Conservation (phyloP, 2,329 filamentous ascomycete genomes). For the Dothiorella sarmentorum region DNA sequence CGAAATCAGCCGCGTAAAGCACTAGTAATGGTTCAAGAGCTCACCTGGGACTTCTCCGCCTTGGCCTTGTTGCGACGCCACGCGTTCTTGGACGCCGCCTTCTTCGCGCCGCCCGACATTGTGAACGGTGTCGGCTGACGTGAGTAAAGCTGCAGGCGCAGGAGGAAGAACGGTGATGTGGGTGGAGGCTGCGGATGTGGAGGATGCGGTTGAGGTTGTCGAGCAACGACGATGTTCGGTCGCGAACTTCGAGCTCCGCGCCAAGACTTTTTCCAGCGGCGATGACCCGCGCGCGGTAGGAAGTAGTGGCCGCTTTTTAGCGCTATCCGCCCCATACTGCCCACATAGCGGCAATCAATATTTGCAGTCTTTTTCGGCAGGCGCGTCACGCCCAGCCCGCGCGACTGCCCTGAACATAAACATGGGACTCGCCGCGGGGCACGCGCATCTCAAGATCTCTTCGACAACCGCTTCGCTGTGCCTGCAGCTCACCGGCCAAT, state of each 20-base stretch:
- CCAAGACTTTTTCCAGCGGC: conserved; percentile 14
- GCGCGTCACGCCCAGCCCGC: background rate
- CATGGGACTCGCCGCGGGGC: background rate
- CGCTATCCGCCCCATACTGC: no score
- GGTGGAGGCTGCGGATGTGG: background rate
- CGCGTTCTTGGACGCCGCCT: conserved; percentile 70
- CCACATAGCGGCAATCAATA: background rate
- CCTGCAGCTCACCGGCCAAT: background rate
- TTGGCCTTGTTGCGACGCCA: conserved; percentile 92
- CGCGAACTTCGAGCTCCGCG: conserved; percentile 15
- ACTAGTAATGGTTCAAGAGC: conserved; percentile 17
- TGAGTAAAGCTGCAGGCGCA: background rate
- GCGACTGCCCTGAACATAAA: background rate
- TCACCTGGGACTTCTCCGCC: conserved; percentile 71
- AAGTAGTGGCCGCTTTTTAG: background rate
- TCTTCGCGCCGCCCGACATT: conserved; percentile 11
- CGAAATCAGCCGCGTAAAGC: background rate
- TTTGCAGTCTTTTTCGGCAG: background rate
- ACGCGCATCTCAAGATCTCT: background rate
- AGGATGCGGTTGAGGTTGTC: background rate
- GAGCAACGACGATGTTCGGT: conserved; percentile 6
- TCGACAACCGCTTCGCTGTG: background rate
- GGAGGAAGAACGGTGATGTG: background rate
- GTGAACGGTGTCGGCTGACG: background rate
- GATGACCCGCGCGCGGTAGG: background rate